phyloP scores from a whole-genome alignment of 2,329 filamentous ascomycete genomes.

The Colletotrichum horii region DNA sequence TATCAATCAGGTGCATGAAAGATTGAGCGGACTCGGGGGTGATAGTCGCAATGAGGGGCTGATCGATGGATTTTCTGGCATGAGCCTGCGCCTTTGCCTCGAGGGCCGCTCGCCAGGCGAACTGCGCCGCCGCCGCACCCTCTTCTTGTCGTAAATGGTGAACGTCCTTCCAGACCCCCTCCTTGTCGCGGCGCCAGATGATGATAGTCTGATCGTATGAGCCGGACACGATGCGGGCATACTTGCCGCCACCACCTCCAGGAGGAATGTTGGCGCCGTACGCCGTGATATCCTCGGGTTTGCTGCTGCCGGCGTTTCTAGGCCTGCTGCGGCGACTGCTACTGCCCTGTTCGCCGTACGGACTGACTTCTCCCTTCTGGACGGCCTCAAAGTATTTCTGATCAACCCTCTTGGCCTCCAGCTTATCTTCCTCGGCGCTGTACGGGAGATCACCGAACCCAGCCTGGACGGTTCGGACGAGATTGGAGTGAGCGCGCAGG shows the following conservation, averaged over 20 bases:
- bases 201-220: conserved; percentile 97
- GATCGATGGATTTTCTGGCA: conserved; percentile 27
- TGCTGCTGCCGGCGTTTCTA: conserved; percentile 74
- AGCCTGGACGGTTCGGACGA: conserved; percentile 94
- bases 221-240: conserved; percentile 94
- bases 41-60: conserved; percentile 35
- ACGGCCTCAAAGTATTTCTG: conserved; percentile 70
- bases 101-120: conserved; percentile 15
- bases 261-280: conserved; percentile 88
- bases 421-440: conserved; percentile 75
- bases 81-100: not conserved
- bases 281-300: conserved; percentile 77
- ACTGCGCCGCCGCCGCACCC: conserved; percentile 57
- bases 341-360: conserved; percentile 18
- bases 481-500: conserved; percentile 78
- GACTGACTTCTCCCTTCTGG: conserved; percentile 51
- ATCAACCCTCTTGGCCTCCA: conserved; percentile 76
- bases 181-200: conserved; percentile 87
- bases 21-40: conserved; percentile 39
- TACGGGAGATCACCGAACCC: conserved; percentile 90
- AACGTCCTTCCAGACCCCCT: conserved; percentile 83
- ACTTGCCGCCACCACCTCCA: conserved; percentile 86
- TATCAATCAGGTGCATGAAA: conserved; percentile 58
- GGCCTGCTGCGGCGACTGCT: conserved; percentile 38
- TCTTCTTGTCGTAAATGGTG: conserved; percentile 80